These are phyloP conservation scores for Chytriomyces confervae DNA, from an alignment of 192 early-diverging fungal genomes.

Conservation along the genomic window DNA sequence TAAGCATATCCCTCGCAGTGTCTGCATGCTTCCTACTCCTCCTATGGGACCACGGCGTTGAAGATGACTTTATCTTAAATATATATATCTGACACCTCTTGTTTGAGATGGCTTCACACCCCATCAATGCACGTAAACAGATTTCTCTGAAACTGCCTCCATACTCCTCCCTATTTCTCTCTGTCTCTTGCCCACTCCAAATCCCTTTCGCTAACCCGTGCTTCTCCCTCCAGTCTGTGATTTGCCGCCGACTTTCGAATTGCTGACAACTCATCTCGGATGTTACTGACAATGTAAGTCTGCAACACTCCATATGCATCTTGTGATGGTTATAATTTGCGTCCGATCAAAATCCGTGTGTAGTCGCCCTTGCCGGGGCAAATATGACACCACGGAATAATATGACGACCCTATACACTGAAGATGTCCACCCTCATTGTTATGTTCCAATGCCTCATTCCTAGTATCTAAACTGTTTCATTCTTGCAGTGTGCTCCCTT, in stretches of 20 bases:
- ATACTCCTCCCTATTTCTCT: neutral
- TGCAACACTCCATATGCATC: neutral
- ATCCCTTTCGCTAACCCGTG: neutral
- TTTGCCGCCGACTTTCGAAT: no score
- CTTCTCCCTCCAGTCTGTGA: no score
- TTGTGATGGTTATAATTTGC: conserved; percentile 36
- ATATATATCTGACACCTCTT: conserved; percentile 6
- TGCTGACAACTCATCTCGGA: no score
- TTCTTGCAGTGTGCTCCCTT: no score
- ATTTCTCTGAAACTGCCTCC: conserved; percentile 1
- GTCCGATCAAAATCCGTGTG: conserved; percentile 27
- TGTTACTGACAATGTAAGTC: neutral
- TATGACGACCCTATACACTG: conserved; percentile 27
- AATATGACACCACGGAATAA: conserved; percentile 11
- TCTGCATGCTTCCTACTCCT: no score
- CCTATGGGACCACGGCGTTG: neutral
- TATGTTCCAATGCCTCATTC: neutral
- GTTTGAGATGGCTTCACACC: conserved; percentile 8
- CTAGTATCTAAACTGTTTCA: no score
- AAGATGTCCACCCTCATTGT: conserved; percentile 3
- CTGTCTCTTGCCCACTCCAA: neutral
- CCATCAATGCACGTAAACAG: conserved; percentile 31
- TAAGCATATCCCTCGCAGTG: no score
- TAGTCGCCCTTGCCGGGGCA: conserved; percentile 34
- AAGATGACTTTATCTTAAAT: conserved; percentile 1